Conservation (phyloP, 2,329 filamentous ascomycete genomes). For the Coccinonectria pachysandricola region DNA sequence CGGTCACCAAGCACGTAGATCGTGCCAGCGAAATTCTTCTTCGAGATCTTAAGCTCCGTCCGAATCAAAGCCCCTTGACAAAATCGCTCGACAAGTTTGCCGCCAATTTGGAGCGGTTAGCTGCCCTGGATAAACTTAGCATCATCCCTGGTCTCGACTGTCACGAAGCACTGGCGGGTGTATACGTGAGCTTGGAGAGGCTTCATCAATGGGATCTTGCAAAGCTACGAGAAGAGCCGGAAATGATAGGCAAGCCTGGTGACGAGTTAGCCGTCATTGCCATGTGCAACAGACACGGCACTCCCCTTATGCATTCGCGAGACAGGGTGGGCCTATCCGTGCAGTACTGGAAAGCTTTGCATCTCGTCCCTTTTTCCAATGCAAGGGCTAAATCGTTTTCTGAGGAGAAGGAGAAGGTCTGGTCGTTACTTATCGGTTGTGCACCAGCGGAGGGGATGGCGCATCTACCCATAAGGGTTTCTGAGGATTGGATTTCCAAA, state of each 20-base stretch:
- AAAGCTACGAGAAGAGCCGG: slow-evolving; percentile 40
- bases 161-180: slow-evolving; percentile 64
- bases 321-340: slow-evolving; percentile 58
- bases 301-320: slow-evolving; percentile 59
- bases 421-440: slow-evolving; percentile 60
- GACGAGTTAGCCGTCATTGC: slow-evolving; percentile 44
- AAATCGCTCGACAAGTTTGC: slow-evolving; percentile 63
- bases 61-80: slow-evolving; percentile 54
- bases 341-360: slow-evolving; percentile 66
- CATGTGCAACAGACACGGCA: slow-evolving; percentile 60
- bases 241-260: slow-evolving; percentile 34
- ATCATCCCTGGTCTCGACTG: slow-evolving; percentile 59
- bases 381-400: slow-evolving; percentile 28
- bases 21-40: slow-evolving; percentile 57
- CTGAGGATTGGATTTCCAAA: slow-evolving; percentile 63
- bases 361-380: slow-evolving; percentile 32
- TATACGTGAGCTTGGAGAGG: slow-evolving; percentile 59
- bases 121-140: slow-evolving; percentile 62
- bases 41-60: slow-evolving; percentile 49
- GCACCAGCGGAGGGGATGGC: slow-evolving; percentile 34
- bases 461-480: slow-evolving; percentile 56
- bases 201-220: slow-evolving; percentile 63
- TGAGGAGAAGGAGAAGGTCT: slow-evolving; percentile 40
- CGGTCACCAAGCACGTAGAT: slow-evolving; percentile 48
- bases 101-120: slow-evolving; percentile 59